Percentiles rank a stretch among this genome's conserved stretches.
phyloP scores from a whole-genome alignment of 495 filamentous ascomycete genomes.

The Neurospora sp. region DNA sequence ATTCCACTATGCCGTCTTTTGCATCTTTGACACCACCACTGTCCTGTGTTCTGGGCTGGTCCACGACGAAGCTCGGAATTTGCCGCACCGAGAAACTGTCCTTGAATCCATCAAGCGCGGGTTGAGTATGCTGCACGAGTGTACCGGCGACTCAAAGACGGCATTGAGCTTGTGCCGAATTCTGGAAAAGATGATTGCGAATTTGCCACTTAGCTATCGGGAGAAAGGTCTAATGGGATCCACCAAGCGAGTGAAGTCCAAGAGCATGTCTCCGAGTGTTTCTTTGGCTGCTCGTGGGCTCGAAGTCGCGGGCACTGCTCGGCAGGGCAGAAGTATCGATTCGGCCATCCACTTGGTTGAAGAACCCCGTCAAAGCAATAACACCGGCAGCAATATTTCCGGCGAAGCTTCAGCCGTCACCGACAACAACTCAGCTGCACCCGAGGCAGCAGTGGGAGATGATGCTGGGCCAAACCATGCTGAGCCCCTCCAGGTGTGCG shows the following conservation, averaged over 20 bases:
- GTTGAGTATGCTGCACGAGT: slow-evolving; percentile 28
- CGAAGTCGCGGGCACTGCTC: background rate
- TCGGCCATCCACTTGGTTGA: background rate
- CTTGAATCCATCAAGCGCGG: slow-evolving; percentile 30
- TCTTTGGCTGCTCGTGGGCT: background rate
- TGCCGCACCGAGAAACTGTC: slow-evolving; percentile 33
- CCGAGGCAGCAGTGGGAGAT: background rate
- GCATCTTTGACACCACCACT: slow-evolving; percentile 42
- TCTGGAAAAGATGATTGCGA: slow-evolving; percentile 14
- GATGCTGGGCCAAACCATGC: background rate
- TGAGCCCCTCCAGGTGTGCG: background rate
- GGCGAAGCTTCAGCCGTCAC: background rate
- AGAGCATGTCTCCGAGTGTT: background rate
- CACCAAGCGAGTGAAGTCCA: slow-evolving; percentile 11
- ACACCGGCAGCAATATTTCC: background rate
- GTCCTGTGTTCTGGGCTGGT: slow-evolving; percentile 42
- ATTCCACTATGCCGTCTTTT: slow-evolving; percentile 44
- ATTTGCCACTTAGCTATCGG: slow-evolving; percentile 14
- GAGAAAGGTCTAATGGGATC: slow-evolving; percentile 15
- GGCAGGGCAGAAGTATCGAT: background rate
- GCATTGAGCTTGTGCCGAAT: slow-evolving; percentile 19
- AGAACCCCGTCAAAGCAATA: background rate
- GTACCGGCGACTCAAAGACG: slow-evolving; percentile 19
- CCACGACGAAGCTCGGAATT: slow-evolving; percentile 32
- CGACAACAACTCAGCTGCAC: background rate